Conservation (phyloP, 2,329 filamentous ascomycete genomes). For the Eutypella sp. region DNA sequence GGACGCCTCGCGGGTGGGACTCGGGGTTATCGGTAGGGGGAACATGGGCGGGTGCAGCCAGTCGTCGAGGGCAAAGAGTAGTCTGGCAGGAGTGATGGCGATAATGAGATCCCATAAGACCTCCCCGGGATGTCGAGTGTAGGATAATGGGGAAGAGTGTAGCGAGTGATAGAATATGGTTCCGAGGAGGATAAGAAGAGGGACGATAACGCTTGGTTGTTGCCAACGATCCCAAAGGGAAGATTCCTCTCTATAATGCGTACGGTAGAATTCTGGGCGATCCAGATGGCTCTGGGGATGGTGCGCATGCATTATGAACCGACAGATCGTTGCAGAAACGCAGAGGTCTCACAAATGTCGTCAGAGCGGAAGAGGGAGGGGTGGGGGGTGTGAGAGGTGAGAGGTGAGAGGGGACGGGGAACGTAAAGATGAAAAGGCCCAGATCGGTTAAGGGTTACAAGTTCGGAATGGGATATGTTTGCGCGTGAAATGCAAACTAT, state of each 20-base stretch:
- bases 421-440: background rate
- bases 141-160: conserved; percentile 21
- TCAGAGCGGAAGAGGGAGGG: background rate
- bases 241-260: conserved; percentile 14
- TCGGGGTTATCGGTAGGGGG: conserved; percentile 30
- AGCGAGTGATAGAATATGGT: conserved; percentile 32
- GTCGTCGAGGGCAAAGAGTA: conserved; percentile 54
- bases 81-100: conserved; percentile 47
- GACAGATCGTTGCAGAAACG: background rate
- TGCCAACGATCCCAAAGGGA: conserved; percentile 27
- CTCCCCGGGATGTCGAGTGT: conserved; percentile 34
- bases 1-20: conserved; percentile 32
- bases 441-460: background rate
- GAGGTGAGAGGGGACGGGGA: background rate
- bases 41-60: conserved; percentile 46
- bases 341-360: background rate
- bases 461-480: background rate
- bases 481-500: background rate
- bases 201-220: conserved; percentile 31
- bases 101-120: conserved; percentile 59
- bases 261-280: conserved; percentile 18
- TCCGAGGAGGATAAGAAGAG: conserved; percentile 28
- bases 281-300: conserved; percentile 25
- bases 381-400: background rate
- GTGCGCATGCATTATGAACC: conserved; percentile 33